Evolutionary conservation across 2,329 filamentous ascomycete genomes (phyloP).

Genomic region (Allantophomopsis lycopodina): DNA sequence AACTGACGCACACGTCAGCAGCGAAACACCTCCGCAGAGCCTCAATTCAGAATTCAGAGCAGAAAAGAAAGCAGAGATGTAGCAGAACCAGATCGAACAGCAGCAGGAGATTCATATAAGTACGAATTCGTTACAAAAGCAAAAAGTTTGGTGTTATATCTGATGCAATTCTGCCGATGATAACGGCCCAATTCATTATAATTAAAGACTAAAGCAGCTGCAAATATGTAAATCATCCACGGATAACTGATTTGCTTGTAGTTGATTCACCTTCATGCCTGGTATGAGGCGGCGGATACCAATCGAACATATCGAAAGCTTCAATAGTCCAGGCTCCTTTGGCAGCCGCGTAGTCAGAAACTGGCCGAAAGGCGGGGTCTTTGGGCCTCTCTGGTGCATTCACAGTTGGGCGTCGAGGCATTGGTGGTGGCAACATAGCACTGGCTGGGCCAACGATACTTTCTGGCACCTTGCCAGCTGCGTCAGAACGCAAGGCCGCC

Average conservation of each 20-base stretch:
- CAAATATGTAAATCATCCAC: not conserved
- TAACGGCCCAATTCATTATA: not conserved
- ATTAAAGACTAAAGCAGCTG: not conserved
- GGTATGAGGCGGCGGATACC: constrained; percentile 28
- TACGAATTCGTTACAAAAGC: too few species aligned
- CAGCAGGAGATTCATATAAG: too few species aligned
- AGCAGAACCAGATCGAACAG: too few species aligned
- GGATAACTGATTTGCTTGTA: not conserved
- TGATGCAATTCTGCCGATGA: not conserved
- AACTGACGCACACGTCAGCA: too few species aligned
- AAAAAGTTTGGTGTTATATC: not conserved
- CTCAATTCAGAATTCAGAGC: too few species aligned
- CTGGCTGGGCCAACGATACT: not conserved
- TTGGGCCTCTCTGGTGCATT: not conserved
- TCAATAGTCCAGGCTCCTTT: constrained; percentile 55
- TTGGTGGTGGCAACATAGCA: not conserved
- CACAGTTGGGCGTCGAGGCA: not conserved
- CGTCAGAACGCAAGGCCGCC: not conserved
- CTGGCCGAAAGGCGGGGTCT: not conserved
- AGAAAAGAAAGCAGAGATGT: too few species aligned
- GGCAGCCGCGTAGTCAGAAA: not conserved
- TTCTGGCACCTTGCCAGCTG: not conserved
- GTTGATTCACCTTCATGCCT: not conserved
- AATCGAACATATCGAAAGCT: constrained; percentile 52
- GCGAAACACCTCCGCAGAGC: too few species aligned